phyloP scores from a whole-genome alignment of 805 yeast genomes.

The Metschnikowia chrysomelidarum region DNA sequence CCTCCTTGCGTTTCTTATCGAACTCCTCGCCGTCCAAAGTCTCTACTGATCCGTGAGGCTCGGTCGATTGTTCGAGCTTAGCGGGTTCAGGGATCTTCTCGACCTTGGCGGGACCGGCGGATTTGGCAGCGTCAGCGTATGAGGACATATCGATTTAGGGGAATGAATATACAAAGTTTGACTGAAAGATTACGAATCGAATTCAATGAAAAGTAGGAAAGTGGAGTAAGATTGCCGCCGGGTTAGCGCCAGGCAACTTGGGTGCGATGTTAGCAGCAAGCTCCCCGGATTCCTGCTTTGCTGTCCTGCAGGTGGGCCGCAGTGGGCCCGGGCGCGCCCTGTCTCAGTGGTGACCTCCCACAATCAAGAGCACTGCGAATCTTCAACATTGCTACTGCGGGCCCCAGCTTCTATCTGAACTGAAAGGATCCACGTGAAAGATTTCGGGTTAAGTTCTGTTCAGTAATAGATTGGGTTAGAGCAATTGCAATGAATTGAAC shows the following conservation, averaged over 20 bases:
- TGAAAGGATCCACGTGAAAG: too few relatives aligned
- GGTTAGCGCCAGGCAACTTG: not conserved
- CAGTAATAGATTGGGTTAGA: too few relatives aligned
- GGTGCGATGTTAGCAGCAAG: slow-evolving; percentile 9
- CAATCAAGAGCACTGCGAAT: slow-evolving; percentile 1
- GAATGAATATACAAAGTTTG: too few relatives aligned
- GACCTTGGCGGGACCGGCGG: slow-evolving; percentile 34
- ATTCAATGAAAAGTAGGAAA: not conserved
- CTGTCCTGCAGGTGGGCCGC: slow-evolving; percentile 17
- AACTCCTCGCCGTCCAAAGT: slow-evolving; percentile 22
- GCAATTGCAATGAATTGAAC: too few relatives aligned
- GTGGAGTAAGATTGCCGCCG: not conserved
- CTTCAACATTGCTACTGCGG: slow-evolving; percentile 6
- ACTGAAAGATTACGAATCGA: too few relatives aligned
- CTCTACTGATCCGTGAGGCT: slow-evolving; percentile 27
- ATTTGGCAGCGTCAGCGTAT: slow-evolving; percentile 44
- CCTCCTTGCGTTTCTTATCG: slow-evolving; percentile 26
- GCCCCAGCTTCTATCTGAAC: not conserved
- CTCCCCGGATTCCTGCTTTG: slow-evolving; percentile 17
- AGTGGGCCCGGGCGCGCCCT: not conserved
- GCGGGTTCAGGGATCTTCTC: slow-evolving; percentile 32
- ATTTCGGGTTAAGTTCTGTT: too few relatives aligned
- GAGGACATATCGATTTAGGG: too few relatives aligned
- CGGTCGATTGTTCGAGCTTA: slow-evolving; percentile 21
- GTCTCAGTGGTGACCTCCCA: not conserved